Evolutionary conservation across 169 alveolate genomes (phyloP).

Genomic region (Plasmodium malariae): DNA sequence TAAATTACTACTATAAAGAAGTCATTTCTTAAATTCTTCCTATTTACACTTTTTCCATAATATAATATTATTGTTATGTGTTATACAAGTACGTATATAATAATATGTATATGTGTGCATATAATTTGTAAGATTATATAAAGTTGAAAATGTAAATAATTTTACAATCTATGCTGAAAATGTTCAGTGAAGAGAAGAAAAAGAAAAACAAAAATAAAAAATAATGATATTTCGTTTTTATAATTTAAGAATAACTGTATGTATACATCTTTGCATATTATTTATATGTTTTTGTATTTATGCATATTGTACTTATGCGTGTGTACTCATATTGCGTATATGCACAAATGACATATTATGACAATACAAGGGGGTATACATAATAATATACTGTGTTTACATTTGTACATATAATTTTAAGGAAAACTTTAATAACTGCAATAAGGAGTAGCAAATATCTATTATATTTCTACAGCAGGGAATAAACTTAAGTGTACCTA

Average conservation of each 20-base stretch:
- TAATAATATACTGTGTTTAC: background rate
- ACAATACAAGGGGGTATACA: too few relatives aligned
- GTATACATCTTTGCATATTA: background rate
- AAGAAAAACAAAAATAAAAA: background rate
- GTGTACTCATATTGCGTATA: too few relatives aligned
- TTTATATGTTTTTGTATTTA: too few relatives aligned
- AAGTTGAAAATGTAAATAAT: constrained; percentile 20
- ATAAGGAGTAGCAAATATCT: too few relatives aligned
- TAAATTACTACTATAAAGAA: background rate
- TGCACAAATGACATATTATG: too few relatives aligned
- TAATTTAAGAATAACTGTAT: background rate
- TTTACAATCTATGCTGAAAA: background rate
- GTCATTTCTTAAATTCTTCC: background rate
- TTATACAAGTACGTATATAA: background rate
- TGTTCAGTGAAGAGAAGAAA: background rate
- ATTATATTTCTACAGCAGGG: too few relatives aligned
- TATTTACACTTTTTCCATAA: background rate
- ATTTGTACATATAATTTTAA: background rate
- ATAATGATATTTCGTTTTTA: constrained; percentile 4
- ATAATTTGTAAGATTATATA: background rate
- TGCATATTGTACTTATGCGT: too few relatives aligned
- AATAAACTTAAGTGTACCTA: too few relatives aligned
- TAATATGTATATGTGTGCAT: constrained; percentile 1
- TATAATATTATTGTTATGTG: background rate
- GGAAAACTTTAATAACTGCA: background rate